A percentile compares a stretch with the other conserved stretches of the same genome.
These are phyloP conservation scores for Massariosphaeria phaeospora DNA, from an alignment of 495 filamentous ascomycete genomes.

Conservation along the genomic window DNA sequence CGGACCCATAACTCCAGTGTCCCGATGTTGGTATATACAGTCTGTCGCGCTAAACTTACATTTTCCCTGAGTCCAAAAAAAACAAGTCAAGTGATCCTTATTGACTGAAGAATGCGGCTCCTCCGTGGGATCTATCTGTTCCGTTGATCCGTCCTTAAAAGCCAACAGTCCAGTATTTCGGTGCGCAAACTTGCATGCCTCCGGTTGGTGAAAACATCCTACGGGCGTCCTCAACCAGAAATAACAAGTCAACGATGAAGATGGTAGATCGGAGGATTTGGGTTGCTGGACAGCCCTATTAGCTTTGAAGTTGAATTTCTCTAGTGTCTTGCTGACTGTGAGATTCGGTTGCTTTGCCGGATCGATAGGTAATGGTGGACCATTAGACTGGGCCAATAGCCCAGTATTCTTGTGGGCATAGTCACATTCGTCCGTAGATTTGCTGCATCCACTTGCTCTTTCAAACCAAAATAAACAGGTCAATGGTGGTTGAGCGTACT, in stretches of 20 bases:
- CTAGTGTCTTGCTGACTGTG: too few species aligned
- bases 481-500: slow-evolving; percentile 5
- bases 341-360: too few species aligned
- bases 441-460: background rate
- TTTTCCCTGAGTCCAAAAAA: slow-evolving; percentile 5
- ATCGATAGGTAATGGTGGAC: too few species aligned
- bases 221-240: background rate
- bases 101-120: background rate
- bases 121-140: background rate
- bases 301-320: too few species aligned
- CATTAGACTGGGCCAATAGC: background rate
- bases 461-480: slow-evolving; percentile 24
- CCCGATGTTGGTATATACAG: too few species aligned
- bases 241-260: slow-evolving; percentile 18
- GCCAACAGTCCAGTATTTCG: background rate
- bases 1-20: too few species aligned
- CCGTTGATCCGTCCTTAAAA: background rate
- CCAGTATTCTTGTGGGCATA: slow-evolving; percentile 22
- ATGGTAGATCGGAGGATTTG: too few species aligned
- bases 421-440: slow-evolving; percentile 3
- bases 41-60: too few species aligned
- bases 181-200: background rate
- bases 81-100: slow-evolving; percentile 4
- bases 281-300: background rate
- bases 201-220: slow-evolving; percentile 1